A percentile compares a stretch with the other conserved stretches of the same genome.
Conservation (phyloP, 2,329 filamentous ascomycete species). For the Botryotinia convoluta region DNA sequence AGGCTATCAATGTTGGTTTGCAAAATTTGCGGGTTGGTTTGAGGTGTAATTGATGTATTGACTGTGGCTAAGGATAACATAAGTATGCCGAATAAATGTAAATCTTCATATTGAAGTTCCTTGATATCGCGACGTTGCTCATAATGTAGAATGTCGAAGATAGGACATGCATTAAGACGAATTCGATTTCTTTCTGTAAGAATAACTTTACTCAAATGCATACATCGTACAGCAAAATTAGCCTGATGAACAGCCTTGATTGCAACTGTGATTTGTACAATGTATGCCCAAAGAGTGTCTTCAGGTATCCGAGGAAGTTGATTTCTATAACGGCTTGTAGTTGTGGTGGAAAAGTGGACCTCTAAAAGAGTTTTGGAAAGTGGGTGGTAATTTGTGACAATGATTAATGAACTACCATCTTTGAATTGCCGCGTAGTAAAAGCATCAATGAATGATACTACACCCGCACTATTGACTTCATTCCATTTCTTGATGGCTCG, state of each 20-base stretch:
- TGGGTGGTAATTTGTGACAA: constrained; percentile 92
- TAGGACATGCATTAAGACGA: constrained; percentile 80
- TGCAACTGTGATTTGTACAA: constrained; percentile 86
- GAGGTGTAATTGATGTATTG: constrained; percentile 44
- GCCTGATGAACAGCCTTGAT: constrained; percentile 80
- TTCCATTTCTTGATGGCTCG: constrained; percentile 87
- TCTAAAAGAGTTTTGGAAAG: constrained; percentile 87
- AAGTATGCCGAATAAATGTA: constrained; percentile 78
- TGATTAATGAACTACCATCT: constrained; percentile 81
- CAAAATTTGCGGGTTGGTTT: constrained; percentile 41
- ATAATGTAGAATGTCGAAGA: constrained; percentile 85
- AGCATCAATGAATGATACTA: constrained; percentile 85
- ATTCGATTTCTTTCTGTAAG: constrained; percentile 88
- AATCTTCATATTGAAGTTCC: constrained; percentile 85
- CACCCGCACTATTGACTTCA: constrained; percentile 72
- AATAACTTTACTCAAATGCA: constrained; percentile 85
- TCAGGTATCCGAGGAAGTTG: constrained; percentile 55
- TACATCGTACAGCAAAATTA: constrained; percentile 78
- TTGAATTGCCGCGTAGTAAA: constrained; percentile 93
- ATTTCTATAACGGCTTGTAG: constrained; percentile 40
- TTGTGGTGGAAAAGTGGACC: constrained; percentile 58
- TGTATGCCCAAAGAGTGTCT: constrained; percentile 82
- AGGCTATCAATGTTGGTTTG: constrained; percentile 77
- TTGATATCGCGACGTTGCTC: constrained; percentile 65
- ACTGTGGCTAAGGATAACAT: constrained; percentile 80